Conservation (phyloP, 2,329 filamentous ascomycete species). For the Metarhizium anisopliae region DNA sequence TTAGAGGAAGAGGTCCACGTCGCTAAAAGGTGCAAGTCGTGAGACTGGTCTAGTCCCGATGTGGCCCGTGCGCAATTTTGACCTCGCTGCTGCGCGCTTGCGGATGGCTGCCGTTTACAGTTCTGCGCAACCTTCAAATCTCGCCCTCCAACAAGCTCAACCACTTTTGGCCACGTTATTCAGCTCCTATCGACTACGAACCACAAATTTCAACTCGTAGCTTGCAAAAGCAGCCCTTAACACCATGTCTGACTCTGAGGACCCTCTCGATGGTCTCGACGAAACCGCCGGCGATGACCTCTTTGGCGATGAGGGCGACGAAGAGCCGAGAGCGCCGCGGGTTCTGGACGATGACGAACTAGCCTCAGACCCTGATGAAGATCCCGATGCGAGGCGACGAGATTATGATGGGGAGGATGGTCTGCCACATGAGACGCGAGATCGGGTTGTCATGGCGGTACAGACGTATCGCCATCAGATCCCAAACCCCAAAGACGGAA, state of each 20-base stretch:
- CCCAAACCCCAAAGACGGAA: conserved; percentile 62
- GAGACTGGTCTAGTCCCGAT: not conserved
- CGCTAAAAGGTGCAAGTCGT: too few relatives aligned
- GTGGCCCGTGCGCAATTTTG: not conserved
- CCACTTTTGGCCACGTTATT: not conserved
- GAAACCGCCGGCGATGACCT: conserved; percentile 48
- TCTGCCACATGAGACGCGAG: conserved; percentile 36
- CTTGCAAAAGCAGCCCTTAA: not conserved
- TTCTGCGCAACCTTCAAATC: too few relatives aligned
- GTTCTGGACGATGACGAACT: conserved; percentile 54
- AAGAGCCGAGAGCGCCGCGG: conserved; percentile 47
- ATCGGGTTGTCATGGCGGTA: conserved; percentile 53
- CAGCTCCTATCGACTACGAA: not conserved
- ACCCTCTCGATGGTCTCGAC: conserved; percentile 42
- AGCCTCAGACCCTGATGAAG: conserved; percentile 40
- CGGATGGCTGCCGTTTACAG: too few relatives aligned
- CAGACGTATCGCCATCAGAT: conserved; percentile 60
- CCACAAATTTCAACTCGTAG: not conserved
- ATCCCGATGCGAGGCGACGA: conserved; percentile 24
- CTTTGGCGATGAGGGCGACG: conserved; percentile 52
- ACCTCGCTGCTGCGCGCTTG: too few relatives aligned
- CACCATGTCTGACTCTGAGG: conserved; percentile 49
- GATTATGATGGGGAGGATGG: conserved; percentile 37
- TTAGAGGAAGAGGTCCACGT: too few relatives aligned
- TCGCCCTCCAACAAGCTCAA: not conserved